These are phyloP conservation scores for Magnaporthales sp. DNA, from an alignment of 2,329 filamentous ascomycete species.

Conservation along the genomic window DNA sequence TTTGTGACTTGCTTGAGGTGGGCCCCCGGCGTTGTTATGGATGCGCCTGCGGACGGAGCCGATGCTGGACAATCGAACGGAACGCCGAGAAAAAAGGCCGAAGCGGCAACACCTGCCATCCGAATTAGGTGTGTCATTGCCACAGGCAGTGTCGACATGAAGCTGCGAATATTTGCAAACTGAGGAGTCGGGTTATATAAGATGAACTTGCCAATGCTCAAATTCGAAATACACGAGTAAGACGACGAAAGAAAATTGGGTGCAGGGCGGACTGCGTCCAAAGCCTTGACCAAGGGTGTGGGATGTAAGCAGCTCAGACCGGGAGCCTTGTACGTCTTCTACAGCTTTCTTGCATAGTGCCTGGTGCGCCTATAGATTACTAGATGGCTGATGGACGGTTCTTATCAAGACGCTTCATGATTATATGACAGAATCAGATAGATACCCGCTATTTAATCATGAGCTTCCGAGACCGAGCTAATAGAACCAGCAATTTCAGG, in stretches of 20 bases:
- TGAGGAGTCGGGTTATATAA: conserved; percentile 12
- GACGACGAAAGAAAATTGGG: background rate
- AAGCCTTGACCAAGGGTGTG: background rate
- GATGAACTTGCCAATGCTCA: background rate
- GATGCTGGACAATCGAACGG: conserved; percentile 13
- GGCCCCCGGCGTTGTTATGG: conserved; percentile 69
- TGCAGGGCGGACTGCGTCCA: background rate
- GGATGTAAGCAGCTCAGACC: background rate
- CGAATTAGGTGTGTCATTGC: conserved; percentile 79
- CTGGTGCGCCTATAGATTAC: background rate
- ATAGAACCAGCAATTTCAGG: background rate
- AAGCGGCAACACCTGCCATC: conserved; percentile 36
- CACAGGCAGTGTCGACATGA: conserved; percentile 76
- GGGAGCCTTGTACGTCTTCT: background rate
- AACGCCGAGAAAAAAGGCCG: conserved; percentile 40
- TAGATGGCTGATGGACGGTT: background rate
- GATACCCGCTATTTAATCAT: conserved; percentile 17
- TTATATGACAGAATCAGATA: conserved; percentile 16
- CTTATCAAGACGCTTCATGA: background rate
- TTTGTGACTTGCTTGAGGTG: conserved; percentile 83
- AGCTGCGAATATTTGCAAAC: conserved; percentile 68
- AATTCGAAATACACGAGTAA: background rate
- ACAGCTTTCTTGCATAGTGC: background rate
- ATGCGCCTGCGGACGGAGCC: conserved; percentile 31
- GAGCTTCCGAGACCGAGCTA: background rate